Conservation (phyloP, 768 basidiomycete species). For the Pleurotus eryngii region DNA sequence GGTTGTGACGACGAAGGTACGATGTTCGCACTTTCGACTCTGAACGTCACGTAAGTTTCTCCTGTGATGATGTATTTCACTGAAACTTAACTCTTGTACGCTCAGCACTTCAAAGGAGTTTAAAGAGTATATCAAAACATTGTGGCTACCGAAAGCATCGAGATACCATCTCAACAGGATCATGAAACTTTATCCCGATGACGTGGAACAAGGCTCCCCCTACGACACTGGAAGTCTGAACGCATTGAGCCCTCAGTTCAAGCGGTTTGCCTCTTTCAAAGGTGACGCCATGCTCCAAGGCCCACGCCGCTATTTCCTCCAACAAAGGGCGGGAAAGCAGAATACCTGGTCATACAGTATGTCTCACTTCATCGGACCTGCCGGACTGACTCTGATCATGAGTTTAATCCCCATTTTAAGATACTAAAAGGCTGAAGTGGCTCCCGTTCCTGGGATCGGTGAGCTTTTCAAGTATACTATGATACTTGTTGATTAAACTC, state of each 20-base stretch:
- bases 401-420: constrained; percentile 14
- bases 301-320: constrained; percentile 47
- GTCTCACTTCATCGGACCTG: not conserved
- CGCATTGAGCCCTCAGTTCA: constrained; percentile 43
- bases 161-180: constrained; percentile 26
- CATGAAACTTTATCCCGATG: constrained; percentile 33
- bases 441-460: constrained; percentile 31
- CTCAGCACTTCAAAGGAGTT: constrained; percentile 18
- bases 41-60: constrained; percentile 26
- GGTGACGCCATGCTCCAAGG: constrained; percentile 51
- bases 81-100: too few relatives aligned
- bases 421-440: constrained; percentile 28
- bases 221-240: constrained; percentile 40
- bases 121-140: constrained; percentile 25
- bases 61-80: constrained; percentile 16
- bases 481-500: not conserved
- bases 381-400: not conserved
- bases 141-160: constrained; percentile 22
- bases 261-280: constrained; percentile 45
- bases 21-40: constrained; percentile 18
- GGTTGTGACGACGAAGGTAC: constrained; percentile 46
- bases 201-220: constrained; percentile 47
- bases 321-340: constrained; percentile 34
- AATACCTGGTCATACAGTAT: constrained; percentile 34
- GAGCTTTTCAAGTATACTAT: constrained; percentile 8